These are phyloP conservation scores for Boletus rubescentipes DNA, from an alignment of 768 basidiomycete species.

Conservation along the genomic window DNA sequence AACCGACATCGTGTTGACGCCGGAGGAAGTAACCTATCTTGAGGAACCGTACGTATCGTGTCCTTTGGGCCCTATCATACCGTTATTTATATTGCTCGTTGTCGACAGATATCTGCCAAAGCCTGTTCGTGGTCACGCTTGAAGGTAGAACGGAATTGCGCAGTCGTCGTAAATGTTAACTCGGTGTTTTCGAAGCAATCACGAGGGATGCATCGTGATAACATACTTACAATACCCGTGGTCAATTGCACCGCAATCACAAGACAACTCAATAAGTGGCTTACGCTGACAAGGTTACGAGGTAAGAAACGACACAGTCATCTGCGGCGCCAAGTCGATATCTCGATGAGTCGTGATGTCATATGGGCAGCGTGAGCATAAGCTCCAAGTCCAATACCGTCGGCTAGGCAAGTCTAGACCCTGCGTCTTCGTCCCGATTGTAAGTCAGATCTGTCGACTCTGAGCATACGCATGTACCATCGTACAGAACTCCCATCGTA, in stretches of 20 bases:
- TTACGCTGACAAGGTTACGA: background rate
- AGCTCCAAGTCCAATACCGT: slow-evolving; percentile 28
- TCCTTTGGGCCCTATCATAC: background rate
- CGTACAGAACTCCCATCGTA: no score
- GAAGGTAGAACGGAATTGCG: background rate
- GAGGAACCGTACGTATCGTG: slow-evolving; percentile 25
- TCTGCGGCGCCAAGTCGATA: no score
- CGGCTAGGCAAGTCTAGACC: slow-evolving; percentile 34
- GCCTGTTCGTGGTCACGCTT: slow-evolving; percentile 18
- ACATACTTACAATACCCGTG: background rate
- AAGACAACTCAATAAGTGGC: no score
- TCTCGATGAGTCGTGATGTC: no score
- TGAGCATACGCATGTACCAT: no score
- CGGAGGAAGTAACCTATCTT: slow-evolving; percentile 31
- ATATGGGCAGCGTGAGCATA: no score
- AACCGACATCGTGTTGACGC: slow-evolving; percentile 22
- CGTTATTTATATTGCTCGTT: slow-evolving; percentile 1
- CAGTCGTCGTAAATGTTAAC: background rate
- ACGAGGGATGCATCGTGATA: no score
- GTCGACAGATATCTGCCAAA: slow-evolving; percentile 16
- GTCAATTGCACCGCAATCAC: background rate
- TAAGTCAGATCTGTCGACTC: no score
- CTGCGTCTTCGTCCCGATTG: slow-evolving; percentile 35
- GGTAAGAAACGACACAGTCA: no score
- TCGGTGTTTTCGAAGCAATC: background rate